Evolutionary conservation across 179 eudicot genomes (phyloP), one percentile per base, ranked within the genome.

Genomic region (Vitellaria paradoxa): DNA sequence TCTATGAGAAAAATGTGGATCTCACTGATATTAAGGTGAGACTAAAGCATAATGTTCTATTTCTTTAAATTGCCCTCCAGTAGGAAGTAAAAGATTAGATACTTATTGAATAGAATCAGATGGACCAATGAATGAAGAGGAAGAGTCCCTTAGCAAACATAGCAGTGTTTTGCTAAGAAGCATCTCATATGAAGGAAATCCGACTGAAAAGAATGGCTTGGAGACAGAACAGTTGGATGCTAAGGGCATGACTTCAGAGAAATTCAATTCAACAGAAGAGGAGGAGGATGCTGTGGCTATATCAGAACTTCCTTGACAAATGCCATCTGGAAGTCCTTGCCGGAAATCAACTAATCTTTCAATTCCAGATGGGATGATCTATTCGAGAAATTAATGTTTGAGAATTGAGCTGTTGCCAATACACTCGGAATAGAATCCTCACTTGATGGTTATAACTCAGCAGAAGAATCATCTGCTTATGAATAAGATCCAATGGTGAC

Each of bases 51-150:
- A 20, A 55, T 53, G 7, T 65, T 65, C 14, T 15, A 3, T 50
- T 23, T 6, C 45, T 49, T 50, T 64, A 30, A 9, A 1, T 46
- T 17, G 18, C 21, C 61, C 50, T 70, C 21, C 20, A 21, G 3
- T 7, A 21, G 53, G 63, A 24, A 18, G 24, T 30, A 63, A 46
- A 26, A 26, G 6, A 30, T 50, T 12, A 11, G 63, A 24, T n/a
- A 81, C 73, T 84, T 56, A 86, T 50, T 63, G 53, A 49, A 64
- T 45, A n/a, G 1, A 30, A 67, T 65, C 90, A 94, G 97, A 85
- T 91, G 85, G 97, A 91, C 89, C 99, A 17, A 78, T 82, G 15
- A 95, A 91, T 52, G 97, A 90, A 53, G 94, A 89, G 37, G 93
- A 92, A 65, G 84, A 80, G 78, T 79, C 79, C n/a, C 21, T 78